Percentiles rank a stretch among this genome's conserved stretches.
Conservation (phyloP, 495 filamentous ascomycete genomes). For the Podospora comata region DNA sequence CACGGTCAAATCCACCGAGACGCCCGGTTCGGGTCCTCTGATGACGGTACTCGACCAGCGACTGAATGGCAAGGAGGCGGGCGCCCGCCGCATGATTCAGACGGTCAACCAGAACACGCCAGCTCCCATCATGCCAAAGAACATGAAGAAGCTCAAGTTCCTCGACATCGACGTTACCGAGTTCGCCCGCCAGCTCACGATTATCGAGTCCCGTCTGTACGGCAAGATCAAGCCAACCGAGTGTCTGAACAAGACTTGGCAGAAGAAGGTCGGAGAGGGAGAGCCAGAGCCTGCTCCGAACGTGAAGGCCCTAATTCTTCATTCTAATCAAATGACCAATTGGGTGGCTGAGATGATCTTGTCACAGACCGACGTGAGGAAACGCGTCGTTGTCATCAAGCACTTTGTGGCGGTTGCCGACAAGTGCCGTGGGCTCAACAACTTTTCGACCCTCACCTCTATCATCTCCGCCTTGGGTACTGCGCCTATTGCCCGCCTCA, state of each 20-base stretch:
- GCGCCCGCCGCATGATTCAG: conserved; percentile 80
- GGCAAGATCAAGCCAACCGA: conserved; percentile 93
- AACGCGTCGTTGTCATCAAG: conserved; percentile 94
- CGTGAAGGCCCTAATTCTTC: conserved; percentile 91
- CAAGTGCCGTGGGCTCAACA: conserved; percentile 93
- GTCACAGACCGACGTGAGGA: conserved; percentile 87
- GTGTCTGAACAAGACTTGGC: conserved; percentile 97
- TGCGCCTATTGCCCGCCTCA: conserved; percentile 88
- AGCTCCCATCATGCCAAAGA: conserved; percentile 90
- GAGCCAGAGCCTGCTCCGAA: conserved; percentile 90
- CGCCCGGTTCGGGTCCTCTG: conserved; percentile 76
- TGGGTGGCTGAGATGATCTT: conserved; percentile 99
- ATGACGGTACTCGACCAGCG: conserved; percentile 84
- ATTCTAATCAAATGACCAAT: conserved; percentile 97
- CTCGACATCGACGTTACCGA: conserved; percentile 94
- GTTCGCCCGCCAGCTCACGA: conserved; percentile 93
- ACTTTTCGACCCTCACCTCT: conserved; percentile 96
- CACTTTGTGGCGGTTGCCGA: conserved; percentile 96
- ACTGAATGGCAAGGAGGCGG: conserved; percentile 78
- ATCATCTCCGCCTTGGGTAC: conserved; percentile 95
- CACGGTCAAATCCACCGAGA: conserved; percentile 85
- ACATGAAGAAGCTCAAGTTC: conserved; percentile 99
- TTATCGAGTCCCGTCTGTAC: conserved; percentile 93
- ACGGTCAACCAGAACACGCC: conserved; percentile 77
- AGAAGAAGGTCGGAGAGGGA: conserved; percentile 79